Evolutionary conservation across 2,329 filamentous ascomycete genomes (phyloP).

Genomic region (Beauveria australis): DNA sequence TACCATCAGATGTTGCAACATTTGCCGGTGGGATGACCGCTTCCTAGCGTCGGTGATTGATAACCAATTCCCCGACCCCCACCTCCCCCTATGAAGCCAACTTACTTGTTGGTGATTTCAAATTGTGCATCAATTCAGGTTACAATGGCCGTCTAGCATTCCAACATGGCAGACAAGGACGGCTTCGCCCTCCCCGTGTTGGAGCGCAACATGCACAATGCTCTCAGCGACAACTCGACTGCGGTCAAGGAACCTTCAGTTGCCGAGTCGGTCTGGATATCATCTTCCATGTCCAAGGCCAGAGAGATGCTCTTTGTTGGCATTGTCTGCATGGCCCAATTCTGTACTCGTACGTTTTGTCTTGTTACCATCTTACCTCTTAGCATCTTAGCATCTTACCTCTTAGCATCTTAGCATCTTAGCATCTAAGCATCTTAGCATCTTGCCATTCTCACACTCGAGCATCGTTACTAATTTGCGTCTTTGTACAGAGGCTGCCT

Average conservation of each 20-base stretch:
- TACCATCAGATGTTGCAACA: neutral
- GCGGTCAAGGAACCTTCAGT: neutral
- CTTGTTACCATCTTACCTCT: no score
- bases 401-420: no score
- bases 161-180: neutral
- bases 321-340: constrained; percentile 37
- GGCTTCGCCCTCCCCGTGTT: neutral
- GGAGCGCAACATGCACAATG: neutral
- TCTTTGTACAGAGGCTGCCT: constrained; percentile 23
- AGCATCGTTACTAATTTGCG: neutral
- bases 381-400: no score
- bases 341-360: constrained; percentile 26
- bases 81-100: no score
- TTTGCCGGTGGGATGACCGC: neutral
- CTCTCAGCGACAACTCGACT: neutral
- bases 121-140: neutral
- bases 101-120: no score
- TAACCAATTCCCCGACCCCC: neutral
- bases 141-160: neutral
- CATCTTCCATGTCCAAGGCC: constrained; percentile 16
- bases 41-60: neutral
- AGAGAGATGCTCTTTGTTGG: constrained; percentile 31
- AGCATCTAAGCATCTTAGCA: no score
- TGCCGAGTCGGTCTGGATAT: constrained; percentile 15
- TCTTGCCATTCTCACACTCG: neutral